These are phyloP conservation scores for Cajanus cajan DNA, from an alignment of 306 rosid genomes.

Conservation along the genomic window DNA sequence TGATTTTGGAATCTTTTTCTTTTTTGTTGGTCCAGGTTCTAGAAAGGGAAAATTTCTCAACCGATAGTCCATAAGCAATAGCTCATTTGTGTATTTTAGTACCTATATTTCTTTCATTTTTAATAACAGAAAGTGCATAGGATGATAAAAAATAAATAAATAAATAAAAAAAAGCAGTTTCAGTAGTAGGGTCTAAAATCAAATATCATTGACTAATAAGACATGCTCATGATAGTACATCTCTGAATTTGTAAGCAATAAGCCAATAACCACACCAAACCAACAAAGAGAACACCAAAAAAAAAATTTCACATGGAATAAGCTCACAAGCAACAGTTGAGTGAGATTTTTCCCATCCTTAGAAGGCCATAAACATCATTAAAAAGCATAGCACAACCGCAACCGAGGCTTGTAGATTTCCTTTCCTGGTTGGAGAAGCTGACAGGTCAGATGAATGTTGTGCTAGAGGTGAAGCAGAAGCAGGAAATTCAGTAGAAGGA, in stretches of 20 bases:
- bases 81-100: background rate
- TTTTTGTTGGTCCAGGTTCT: background rate
- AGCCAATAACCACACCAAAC: constrained; percentile 35
- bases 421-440: constrained; percentile 39
- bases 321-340: constrained; percentile 16
- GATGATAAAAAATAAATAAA: too few species aligned
- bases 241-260: constrained; percentile 21
- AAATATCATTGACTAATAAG: background rate
- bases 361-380: constrained; percentile 41
- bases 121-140: background rate
- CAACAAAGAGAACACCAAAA: constrained; percentile 26
- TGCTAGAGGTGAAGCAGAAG: constrained; percentile 33
- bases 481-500: constrained; percentile 52
- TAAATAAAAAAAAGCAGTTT: constrained; percentile 11
- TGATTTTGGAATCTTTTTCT: background rate
- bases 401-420: constrained; percentile 32
- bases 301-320: constrained; percentile 21
- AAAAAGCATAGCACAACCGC: constrained; percentile 36
- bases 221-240: background rate
- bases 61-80: background rate
- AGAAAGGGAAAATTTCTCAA: background rate
- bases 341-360: constrained; percentile 15
- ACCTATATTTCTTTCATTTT: background rate
- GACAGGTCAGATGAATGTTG: constrained; percentile 41
- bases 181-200: constrained; percentile 3